Evolutionary conservation across 768 basidiomycete genomes (phyloP).

Genomic region (Antrodiella citrinella): DNA sequence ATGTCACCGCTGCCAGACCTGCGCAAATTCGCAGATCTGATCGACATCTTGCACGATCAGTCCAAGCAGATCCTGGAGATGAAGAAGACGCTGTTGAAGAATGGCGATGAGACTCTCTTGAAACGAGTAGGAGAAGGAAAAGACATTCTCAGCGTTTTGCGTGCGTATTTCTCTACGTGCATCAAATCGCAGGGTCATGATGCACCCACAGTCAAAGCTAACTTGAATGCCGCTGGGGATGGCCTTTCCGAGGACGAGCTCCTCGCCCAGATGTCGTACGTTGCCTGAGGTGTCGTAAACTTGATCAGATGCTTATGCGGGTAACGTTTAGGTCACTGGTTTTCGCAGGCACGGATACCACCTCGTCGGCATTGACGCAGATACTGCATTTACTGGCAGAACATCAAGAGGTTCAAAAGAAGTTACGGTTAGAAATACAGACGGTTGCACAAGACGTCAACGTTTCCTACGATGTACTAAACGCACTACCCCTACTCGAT

Average conservation of each 20-base stretch:
- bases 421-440: constrained; percentile 20
- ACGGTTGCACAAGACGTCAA: constrained; percentile 8
- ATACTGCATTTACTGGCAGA: constrained; percentile 18
- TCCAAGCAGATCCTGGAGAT: constrained; percentile 13
- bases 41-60: constrained; percentile 9
- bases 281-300: too few species aligned
- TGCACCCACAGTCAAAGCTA: constrained; percentile 14
- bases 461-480: constrained; percentile 16
- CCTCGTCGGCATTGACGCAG: constrained; percentile 16
- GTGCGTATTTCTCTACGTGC: constrained; percentile 17
- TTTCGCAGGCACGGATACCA: constrained; percentile 22
- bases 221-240: constrained; percentile 15
- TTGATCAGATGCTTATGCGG: too few species aligned
- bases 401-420: constrained; percentile 27
- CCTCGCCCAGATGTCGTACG: constrained; percentile 25
- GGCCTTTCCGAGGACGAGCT: constrained; percentile 24
- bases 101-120: constrained; percentile 14
- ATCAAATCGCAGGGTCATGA: not conserved
- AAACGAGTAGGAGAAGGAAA: constrained; percentile 19
- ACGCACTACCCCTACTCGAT: constrained; percentile 53
- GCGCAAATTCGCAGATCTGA: constrained; percentile 8
- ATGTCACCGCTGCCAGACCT: constrained; percentile 7
- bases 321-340: constrained; percentile 14
- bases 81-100: constrained; percentile 13
- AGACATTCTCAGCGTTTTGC: constrained; percentile 22